phyloP scores from a whole-genome alignment of 2,329 filamentous ascomycete species.

The Neurospora sp. region DNA sequence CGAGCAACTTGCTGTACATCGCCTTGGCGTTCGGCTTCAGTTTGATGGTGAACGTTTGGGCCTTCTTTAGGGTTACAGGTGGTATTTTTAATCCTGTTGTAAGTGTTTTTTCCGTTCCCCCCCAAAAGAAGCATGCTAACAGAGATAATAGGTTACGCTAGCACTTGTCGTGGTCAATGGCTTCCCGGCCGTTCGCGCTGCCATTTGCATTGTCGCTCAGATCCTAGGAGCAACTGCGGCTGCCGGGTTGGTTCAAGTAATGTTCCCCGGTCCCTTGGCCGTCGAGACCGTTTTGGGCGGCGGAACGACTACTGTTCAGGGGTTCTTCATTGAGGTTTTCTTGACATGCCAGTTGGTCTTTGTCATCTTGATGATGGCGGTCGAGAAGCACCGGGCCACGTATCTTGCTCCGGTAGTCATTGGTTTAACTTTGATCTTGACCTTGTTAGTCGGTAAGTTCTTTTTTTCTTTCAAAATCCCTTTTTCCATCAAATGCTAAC shows the following conservation, averaged over 20 bases:
- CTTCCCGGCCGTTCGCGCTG: slow-evolving; percentile 34
- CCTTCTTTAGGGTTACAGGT: slow-evolving; percentile 37
- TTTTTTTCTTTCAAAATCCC: not conserved
- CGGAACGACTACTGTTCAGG: slow-evolving; percentile 36
- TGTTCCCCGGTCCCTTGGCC: slow-evolving; percentile 41
- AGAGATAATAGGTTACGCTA: slow-evolving; percentile 31
- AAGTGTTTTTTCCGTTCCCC: slow-evolving; percentile 3
- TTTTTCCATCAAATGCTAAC: not conserved
- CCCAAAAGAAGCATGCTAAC: not conserved
- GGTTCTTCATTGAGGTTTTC: slow-evolving; percentile 52
- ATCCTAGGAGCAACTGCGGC: slow-evolving; percentile 43
- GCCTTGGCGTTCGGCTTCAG: slow-evolving; percentile 32
- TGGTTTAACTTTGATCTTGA: slow-evolving; percentile 53
- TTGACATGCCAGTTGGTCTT: slow-evolving; percentile 49
- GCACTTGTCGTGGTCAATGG: slow-evolving; percentile 41
- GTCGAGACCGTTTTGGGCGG: slow-evolving; percentile 37
- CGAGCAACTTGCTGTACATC: slow-evolving; percentile 26
- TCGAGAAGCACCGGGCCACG: slow-evolving; percentile 57
- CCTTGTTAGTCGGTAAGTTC: slow-evolving; percentile 25
- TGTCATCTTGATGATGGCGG: slow-evolving; percentile 54
- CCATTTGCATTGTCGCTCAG: slow-evolving; percentile 40
- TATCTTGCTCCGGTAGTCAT: slow-evolving; percentile 58
- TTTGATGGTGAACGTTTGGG: slow-evolving; percentile 37
- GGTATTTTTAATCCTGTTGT: slow-evolving; percentile 32
- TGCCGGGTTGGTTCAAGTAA: slow-evolving; percentile 40